These are phyloP conservation scores for Boletus pseudo-olivaceus DNA, from an alignment of 768 basidiomycete genomes.

Conservation along the genomic window DNA sequence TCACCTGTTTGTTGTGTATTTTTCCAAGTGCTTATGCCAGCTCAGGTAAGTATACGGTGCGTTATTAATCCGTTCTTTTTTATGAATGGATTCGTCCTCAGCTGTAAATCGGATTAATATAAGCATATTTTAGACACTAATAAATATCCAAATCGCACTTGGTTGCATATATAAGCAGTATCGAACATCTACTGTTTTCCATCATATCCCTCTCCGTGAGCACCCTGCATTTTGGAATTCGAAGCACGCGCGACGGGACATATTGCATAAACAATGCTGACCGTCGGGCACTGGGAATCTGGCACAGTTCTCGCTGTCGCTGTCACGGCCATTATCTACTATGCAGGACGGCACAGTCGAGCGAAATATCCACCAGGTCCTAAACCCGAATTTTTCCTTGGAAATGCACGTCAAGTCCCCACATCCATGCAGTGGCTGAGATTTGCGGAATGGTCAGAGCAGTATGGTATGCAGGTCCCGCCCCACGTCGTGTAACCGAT, in stretches of 20 bases:
- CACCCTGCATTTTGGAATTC: not conserved
- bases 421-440: conserved; percentile 3
- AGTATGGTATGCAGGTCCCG: not conserved
- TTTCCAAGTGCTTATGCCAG: no score
- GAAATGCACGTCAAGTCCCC: conserved; percentile 3
- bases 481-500: no score
- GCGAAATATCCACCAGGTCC: conserved; percentile 4
- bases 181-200: no score
- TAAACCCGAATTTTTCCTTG: conserved; percentile 1
- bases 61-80: not conserved
- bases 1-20: no score
- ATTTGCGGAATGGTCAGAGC: conserved; percentile 1
- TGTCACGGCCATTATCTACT: not conserved
- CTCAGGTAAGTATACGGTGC: not conserved
- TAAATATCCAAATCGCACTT: not conserved
- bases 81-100: not conserved
- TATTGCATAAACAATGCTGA: not conserved
- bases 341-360: not conserved
- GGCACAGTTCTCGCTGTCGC: not conserved
- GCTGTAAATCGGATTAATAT: not conserved
- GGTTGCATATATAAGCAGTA: not conserved
- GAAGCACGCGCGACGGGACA: not conserved
- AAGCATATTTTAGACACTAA: not conserved
- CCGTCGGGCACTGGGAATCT: not conserved
- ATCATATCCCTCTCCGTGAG: not conserved